Percentiles rank a stretch among this genome's conserved stretches.
Evolutionary conservation across 805 yeast genomes (phyloP).

Genomic region (Ogataea siamensis): DNA sequence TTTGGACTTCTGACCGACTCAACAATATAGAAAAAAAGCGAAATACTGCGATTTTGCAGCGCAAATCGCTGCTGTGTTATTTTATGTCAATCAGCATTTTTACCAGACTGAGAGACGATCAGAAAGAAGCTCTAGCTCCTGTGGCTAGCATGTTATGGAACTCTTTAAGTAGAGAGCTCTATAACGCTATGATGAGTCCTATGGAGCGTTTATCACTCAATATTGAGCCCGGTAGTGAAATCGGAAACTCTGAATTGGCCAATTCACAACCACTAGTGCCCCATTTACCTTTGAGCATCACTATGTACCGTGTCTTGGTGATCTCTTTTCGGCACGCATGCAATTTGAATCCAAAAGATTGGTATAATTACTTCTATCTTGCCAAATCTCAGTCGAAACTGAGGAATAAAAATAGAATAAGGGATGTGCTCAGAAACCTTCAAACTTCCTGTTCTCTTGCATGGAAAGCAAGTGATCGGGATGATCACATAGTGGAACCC

Average conservation of each 20-base stretch:
- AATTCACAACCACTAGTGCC: not conserved
- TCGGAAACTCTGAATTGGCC: not conserved
- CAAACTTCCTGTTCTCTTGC: constrained; percentile 46
- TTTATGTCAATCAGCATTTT: constrained; percentile 62
- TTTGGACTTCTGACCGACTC: constrained; percentile 88
- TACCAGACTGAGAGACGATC: constrained; percentile 21
- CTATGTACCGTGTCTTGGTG: constrained; percentile 34
- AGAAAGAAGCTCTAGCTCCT: constrained; percentile 30
- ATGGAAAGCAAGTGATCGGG: constrained; percentile 34
- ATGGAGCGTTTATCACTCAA: constrained; percentile 59
- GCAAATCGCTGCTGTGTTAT: constrained; percentile 69
- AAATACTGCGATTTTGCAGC: constrained; percentile 61
- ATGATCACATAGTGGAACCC: constrained; percentile 71
- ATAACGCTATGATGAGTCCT: constrained; percentile 59
- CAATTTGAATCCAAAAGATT: constrained; percentile 44
- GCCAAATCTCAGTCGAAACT: constrained; percentile 60
- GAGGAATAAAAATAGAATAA: constrained; percentile 18
- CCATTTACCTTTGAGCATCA: constrained; percentile 6
- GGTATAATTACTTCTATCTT: constrained; percentile 59
- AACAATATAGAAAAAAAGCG: constrained; percentile 59
- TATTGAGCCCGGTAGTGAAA: not conserved
- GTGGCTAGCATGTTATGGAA: constrained; percentile 48
- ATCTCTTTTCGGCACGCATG: constrained; percentile 49
- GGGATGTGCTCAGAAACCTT: constrained; percentile 40
- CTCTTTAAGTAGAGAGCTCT: constrained; percentile 54